These are phyloP conservation scores for Neocucurbitaria cava DNA, from an alignment of 2,329 filamentous ascomycete species.

Conservation along the genomic window DNA sequence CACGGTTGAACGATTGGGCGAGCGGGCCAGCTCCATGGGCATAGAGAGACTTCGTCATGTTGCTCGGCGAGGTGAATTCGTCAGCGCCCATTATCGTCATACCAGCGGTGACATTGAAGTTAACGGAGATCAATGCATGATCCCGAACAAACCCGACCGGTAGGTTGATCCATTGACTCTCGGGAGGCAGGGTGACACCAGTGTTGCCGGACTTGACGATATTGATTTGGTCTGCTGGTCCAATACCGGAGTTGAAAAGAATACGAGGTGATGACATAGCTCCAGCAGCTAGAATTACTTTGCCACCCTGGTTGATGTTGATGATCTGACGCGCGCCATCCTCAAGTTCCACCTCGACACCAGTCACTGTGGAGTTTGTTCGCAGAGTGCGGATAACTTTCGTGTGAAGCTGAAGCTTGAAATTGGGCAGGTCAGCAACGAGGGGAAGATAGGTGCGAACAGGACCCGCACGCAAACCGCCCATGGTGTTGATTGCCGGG, in stretches of 20 bases:
- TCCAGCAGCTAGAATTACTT: conserved; percentile 35
- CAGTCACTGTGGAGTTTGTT: conserved; percentile 17
- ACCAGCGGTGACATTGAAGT: conserved; percentile 16
- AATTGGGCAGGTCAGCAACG: conserved; percentile 21
- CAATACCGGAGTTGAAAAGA: conserved; percentile 36
- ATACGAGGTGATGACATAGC: conserved; percentile 31
- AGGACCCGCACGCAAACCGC: conserved; percentile 26
- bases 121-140: conserved; percentile 20
- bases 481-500: conserved; percentile 15
- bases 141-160: conserved; percentile 41
- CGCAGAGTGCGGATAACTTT: conserved; percentile 28
- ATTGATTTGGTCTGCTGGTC: conserved; percentile 32
- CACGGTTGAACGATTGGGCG: conserved; percentile 50
- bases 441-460: conserved; percentile 28
- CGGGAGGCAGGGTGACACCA: conserved; percentile 20
- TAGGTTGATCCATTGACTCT: conserved; percentile 27
- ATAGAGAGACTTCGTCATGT: conserved; percentile 21
- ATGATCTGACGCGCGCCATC: conserved; percentile 19
- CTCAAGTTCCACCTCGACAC: conserved; percentile 24
- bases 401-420: conserved; percentile 30
- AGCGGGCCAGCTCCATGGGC: conserved; percentile 45
- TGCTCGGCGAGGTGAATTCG: conserved; percentile 18
- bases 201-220: conserved; percentile 20
- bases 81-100: conserved; percentile 19
- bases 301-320: conserved; percentile 25